A percentile compares a stretch with the other conserved stretches of the same genome.
phyloP scores from a whole-genome alignment of 352 stramenopile species.

The Pilasporangium apinafurcum region DNA sequence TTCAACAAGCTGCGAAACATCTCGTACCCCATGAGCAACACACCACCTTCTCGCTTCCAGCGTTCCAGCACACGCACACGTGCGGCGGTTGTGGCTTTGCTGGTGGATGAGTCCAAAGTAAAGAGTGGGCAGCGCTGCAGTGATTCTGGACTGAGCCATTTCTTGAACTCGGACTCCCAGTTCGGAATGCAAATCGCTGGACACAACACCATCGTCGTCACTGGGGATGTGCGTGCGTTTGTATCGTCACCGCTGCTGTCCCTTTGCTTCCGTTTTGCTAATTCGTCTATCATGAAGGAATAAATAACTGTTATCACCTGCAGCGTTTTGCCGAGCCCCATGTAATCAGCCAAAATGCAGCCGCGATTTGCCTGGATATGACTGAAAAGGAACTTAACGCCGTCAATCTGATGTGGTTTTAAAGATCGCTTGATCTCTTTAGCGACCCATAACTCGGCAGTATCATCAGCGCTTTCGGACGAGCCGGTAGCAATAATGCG shows the following conservation, averaged over 20 bases:
- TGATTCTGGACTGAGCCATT: constrained; percentile 86
- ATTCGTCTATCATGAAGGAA: constrained; percentile 63
- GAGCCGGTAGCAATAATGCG: constrained; percentile 13
- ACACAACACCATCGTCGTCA: constrained; percentile 89
- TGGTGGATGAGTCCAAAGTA: constrained; percentile 50
- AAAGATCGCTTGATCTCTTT: constrained; percentile 67
- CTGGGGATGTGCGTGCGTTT: constrained; percentile 1
- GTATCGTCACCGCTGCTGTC: not conserved
- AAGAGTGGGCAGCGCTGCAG: constrained; percentile 49
- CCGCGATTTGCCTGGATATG: constrained; percentile 47
- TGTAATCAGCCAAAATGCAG: constrained; percentile 88
- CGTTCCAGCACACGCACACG: constrained; percentile 55
- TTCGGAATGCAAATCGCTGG: constrained; percentile 96
- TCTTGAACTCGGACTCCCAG: constrained; percentile 96
- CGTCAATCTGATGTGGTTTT: constrained; percentile 74
- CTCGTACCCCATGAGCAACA: constrained; percentile 86
- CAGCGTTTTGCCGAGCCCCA: constrained; percentile 87
- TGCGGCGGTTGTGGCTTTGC: constrained; percentile 39
- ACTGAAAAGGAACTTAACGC: constrained; percentile 61
- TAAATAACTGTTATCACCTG: constrained; percentile 84
- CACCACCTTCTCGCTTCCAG: constrained; percentile 70
- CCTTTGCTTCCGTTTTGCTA: constrained; percentile 8
- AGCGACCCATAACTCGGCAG: constrained; percentile 50
- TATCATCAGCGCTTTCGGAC: not conserved
- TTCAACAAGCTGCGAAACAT: constrained; percentile 86